Evolutionary conservation across 2,329 filamentous ascomycete genomes (phyloP), one percentile per base, ranked within the genome.

Genomic region (Epicoccum sorghinum): DNA sequence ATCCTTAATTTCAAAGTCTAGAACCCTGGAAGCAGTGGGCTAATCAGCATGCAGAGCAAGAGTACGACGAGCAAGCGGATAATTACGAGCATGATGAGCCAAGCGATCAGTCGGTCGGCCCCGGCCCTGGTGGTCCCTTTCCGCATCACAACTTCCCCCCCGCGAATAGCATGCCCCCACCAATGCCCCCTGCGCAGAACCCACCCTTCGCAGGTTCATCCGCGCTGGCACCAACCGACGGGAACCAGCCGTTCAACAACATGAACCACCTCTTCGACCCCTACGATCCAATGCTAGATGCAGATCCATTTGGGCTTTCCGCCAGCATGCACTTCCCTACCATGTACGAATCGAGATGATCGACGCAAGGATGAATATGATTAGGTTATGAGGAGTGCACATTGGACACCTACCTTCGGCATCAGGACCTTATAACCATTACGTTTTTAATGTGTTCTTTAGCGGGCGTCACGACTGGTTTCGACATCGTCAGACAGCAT

Each of bases 321-420:
- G 93, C 93, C 32, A 96, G 91, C 77, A 96, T 96, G 93, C 90
- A 93, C 62, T 96, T 96, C 68, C 92, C 92, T 9, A 90, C 89
- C 75, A 85, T 86, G 46, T 91, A 91, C 71, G 76, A 79, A 56
- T 71, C 75, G 52, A 66, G 73, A 68, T 75, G 62, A 71, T 52
- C 49, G 57, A 64, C 52, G 57, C 38, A 52, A 67, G 52, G 46
- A 55, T 55, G 41, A 42, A 55, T 43, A 56, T 52, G 53, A 56
- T 40, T 35, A 47, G 47, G 43, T 27, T 14, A 56, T 51, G 53
- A 51, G 47, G 39, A 43, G 47, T 47, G 25, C 27, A 55, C n/a
- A 51, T 51, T 46, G 43, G 44, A 39, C 44, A 57, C 38, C 45
- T 49, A 52, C 36, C 29, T 57, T 57, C 45, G 32, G 45, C 33